Conservation (phyloP, 352 stramenopile genomes). For the Globisporangium uncinulatum region DNA sequence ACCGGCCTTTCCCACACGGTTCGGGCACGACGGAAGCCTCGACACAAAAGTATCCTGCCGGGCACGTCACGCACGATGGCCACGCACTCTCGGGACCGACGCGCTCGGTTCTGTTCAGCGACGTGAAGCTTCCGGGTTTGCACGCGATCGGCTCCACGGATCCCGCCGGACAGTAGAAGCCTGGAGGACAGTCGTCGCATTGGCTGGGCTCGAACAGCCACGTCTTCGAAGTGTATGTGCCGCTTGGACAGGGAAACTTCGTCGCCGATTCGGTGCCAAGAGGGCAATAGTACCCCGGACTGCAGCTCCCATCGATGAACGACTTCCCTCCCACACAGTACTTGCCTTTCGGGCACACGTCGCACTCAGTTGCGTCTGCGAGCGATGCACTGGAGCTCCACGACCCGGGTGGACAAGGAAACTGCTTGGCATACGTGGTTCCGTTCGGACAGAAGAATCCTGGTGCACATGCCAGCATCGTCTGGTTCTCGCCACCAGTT, state of each 20-base stretch:
- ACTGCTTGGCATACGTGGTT: constrained; percentile 60
- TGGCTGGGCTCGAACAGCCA: constrained; percentile 70
- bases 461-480: constrained; percentile 61
- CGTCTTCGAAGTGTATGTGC: constrained; percentile 74
- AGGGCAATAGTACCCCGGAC: constrained; percentile 87
- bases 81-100: constrained; percentile 51
- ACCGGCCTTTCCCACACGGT: constrained; percentile 69
- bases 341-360: constrained; percentile 73
- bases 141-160: constrained; percentile 60
- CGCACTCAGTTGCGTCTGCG: constrained; percentile 56
- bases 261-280: constrained; percentile 57
- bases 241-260: constrained; percentile 77
- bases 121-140: constrained; percentile 70
- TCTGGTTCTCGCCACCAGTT: constrained; percentile 61
- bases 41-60: constrained; percentile 78
- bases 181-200: constrained; percentile 73
- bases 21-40: constrained; percentile 48
- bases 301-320: constrained; percentile 64
- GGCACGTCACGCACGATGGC: constrained; percentile 67
- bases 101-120: constrained; percentile 61
- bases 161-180: constrained; percentile 65
- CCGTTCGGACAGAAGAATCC: constrained; percentile 84
- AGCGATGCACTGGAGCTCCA: constrained; percentile 81
- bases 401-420: constrained; percentile 78
- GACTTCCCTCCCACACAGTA: constrained; percentile 85